Base-by-base conservation (phyloP, 306 rosid genomes). In the Macrotyloma uniflorum region DNA sequence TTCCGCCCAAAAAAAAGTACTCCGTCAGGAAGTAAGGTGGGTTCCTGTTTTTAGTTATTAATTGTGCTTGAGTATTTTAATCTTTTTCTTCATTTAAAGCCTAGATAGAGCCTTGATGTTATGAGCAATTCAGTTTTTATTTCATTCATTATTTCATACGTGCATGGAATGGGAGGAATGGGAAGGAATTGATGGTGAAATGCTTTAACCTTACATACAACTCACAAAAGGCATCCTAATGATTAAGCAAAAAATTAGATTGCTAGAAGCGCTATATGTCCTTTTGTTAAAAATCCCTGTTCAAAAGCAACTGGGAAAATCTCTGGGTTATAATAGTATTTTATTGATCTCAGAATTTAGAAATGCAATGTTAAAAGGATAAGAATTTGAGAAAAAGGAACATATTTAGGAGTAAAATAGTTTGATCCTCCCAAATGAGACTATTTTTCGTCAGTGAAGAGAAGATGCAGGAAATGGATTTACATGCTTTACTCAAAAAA, bases 1-100 rank as follows among this genome's bases (percentile, higher is more conserved):
- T 95, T 95, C 82, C 98, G 99, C 77, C 99, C 98, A 0, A 95
- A 95, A 83, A 95, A 95, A 78, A 93, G 97, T 74, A 93, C 96
- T 67, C 99, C 99, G 24, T 93, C 99, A 50, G 99, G 99, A 78
- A 95, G 99, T 67, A 95, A 95, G 99, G 99, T 95, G 75, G 83
- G 88, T 74, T 61, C 51, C 79, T 64, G 78, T 67, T 49, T 55
- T 20, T 20, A 54, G 73, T 33, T 75, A 55, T 80, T 45, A 49
- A 9, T 83, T 61, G n/a, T 75, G 43, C 19, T 66, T 47, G 42
- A 30, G 62, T 28, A 40, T 74, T 73, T 23, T 76, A 33, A 33
- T 11, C n/a, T 26, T 35, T 26, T 45, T 26, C 69, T 62, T 36
- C 68, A 49, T 36, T 72, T 65, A 47, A 47, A 53, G 15, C 54